Evolutionary conservation across 2,329 filamentous ascomycete genomes (phyloP).

Genomic region (Aspergillus sp.): DNA sequence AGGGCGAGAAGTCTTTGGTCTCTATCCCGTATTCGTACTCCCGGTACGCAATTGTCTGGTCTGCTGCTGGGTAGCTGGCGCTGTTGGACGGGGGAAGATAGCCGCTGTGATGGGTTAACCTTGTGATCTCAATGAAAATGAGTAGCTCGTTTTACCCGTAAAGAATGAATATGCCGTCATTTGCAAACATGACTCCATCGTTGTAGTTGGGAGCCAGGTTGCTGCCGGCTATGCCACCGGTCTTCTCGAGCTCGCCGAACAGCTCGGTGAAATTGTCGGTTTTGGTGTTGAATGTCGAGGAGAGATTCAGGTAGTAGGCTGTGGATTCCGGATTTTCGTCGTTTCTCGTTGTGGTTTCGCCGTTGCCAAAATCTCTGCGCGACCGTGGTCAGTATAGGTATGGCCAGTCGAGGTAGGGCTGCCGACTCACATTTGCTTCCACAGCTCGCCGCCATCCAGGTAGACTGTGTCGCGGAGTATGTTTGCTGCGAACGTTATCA

Average conservation of each 20-base stretch:
- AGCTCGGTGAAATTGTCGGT: conserved; percentile 55
- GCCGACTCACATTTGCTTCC: not conserved
- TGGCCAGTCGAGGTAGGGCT: not conserved
- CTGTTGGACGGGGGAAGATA: conserved; percentile 34
- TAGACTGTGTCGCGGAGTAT: conserved; percentile 63
- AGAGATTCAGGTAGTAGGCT: conserved; percentile 61
- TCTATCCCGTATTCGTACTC: conserved; percentile 51
- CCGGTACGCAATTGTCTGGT: conserved; percentile 45
- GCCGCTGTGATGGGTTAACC: not conserved
- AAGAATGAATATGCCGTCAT: conserved; percentile 62
- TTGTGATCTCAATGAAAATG: not conserved
- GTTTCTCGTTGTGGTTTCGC: too few species aligned
- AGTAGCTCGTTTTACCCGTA: conserved; percentile 50
- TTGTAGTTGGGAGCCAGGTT: conserved; percentile 57
- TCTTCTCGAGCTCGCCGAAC: conserved; percentile 52
- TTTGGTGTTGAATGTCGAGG: conserved; percentile 52
- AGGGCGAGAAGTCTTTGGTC: conserved; percentile 21
- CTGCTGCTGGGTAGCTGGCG: conserved; percentile 19
- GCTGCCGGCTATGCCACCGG: conserved; percentile 49
- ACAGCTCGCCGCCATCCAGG: conserved; percentile 61
- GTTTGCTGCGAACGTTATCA: conserved; percentile 47
- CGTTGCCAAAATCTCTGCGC: too few species aligned
- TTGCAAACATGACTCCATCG: conserved; percentile 66
- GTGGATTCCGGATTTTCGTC: conserved; percentile 52
- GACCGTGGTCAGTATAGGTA: not conserved